These are phyloP conservation scores for Monilinia fructicola DNA, from an alignment of 2,329 filamentous ascomycete species.

Conservation along the genomic window DNA sequence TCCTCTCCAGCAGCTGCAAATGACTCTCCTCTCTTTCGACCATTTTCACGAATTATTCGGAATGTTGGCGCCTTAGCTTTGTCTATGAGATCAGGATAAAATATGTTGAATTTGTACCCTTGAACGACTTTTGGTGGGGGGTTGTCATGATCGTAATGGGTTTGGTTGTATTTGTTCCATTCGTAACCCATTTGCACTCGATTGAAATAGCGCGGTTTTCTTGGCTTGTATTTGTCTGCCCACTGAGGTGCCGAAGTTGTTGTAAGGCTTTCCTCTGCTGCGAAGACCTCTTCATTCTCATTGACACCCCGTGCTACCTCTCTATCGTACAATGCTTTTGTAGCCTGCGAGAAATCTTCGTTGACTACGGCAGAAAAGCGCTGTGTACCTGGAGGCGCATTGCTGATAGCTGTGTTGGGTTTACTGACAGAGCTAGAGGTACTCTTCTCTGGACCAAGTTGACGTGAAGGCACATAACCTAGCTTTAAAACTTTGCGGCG, in stretches of 20 bases:
- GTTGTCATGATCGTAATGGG: constrained; percentile 98
- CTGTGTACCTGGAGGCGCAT: constrained; percentile 55
- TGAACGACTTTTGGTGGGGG: constrained; percentile 97
- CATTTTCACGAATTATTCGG: constrained; percentile 91
- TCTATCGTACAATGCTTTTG: constrained; percentile 85
- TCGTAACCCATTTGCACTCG: constrained; percentile 98
- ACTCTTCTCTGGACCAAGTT: constrained; percentile 42
- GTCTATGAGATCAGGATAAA: constrained; percentile 96
- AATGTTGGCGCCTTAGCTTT: constrained; percentile 93
- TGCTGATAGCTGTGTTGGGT: constrained; percentile 43
- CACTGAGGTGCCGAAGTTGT: constrained; percentile 67
- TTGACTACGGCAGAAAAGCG: constrained; percentile 68
- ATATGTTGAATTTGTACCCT: constrained; percentile 99
- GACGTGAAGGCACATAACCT: constrained; percentile 65
- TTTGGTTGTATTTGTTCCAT: constrained; percentile 99
- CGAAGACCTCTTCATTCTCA: constrained; percentile 95
- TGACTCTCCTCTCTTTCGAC: constrained; percentile 83
- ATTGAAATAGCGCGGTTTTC: constrained; percentile 97
- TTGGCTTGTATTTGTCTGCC: constrained; percentile 80
- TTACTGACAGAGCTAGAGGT: constrained; percentile 39
- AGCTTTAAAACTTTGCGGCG: constrained; percentile 61
- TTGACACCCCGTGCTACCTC: constrained; percentile 88
- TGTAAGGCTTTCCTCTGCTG: constrained; percentile 78
- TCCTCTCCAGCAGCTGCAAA: constrained; percentile 93
- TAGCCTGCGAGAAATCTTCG: constrained; percentile 82